Percentiles rank a stretch among this genome's conserved stretches.
Conservation (phyloP, 2,329 filamentous ascomycete genomes). For the Phaeosphaeriaceae sp. region DNA sequence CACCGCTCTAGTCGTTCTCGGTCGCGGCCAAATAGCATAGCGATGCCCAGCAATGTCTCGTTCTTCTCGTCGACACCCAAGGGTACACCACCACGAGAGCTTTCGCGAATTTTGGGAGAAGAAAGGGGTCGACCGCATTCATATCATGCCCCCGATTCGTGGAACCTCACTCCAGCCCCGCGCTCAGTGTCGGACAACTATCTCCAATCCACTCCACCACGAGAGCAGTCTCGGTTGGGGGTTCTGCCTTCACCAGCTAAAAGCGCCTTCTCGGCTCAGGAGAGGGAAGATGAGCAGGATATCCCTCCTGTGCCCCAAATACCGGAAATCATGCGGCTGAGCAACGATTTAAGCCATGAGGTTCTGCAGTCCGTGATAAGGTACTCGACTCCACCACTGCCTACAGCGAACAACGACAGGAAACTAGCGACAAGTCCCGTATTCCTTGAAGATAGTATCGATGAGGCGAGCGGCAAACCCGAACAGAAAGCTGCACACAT, state of each 20-base stretch:
- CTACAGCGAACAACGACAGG: conserved; percentile 10
- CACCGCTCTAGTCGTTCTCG: conserved; percentile 42
- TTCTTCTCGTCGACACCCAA: conserved; percentile 22
- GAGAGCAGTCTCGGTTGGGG: conserved; percentile 19
- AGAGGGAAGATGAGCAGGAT: conserved; percentile 24
- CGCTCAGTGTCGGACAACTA: conserved; percentile 13
- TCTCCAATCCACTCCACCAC: conserved; percentile 14
- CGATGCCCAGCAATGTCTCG: conserved; percentile 24
- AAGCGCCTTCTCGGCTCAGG: conserved; percentile 32
- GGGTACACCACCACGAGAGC: conserved; percentile 32
- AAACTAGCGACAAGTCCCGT: conserved; percentile 7
- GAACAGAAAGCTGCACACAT: background rate
- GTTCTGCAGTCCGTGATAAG: conserved; percentile 39
- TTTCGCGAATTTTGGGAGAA: conserved; percentile 19
- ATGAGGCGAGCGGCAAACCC: background rate
- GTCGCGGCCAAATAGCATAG: conserved; percentile 39
- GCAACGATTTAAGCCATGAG: conserved; percentile 27
- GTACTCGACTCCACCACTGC: conserved; percentile 30
- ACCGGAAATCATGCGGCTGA: conserved; percentile 26
- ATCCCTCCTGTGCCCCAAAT: conserved; percentile 41
- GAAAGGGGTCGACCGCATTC: conserved; percentile 32
- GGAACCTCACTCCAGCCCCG: conserved; percentile 25
- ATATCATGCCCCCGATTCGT: conserved; percentile 39
- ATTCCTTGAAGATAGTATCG: conserved; percentile 1
- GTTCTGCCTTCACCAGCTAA: conserved; percentile 40